Evolutionary conservation across 2,329 filamentous ascomycete genomes (phyloP).

Genomic region (Phyllosticta ampelicida): DNA sequence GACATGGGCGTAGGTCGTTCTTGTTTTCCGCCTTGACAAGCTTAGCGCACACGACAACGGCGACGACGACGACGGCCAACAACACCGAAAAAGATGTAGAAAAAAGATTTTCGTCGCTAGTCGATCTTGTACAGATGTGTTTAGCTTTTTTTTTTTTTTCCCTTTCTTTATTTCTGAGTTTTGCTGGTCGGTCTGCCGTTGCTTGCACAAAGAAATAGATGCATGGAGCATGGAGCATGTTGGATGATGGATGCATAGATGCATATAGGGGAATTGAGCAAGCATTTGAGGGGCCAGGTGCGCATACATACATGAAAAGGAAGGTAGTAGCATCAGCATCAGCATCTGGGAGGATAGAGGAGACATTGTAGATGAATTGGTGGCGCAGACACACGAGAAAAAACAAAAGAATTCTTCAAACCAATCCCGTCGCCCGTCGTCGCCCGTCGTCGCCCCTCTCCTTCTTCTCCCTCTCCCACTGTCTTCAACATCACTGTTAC

Average conservation of each 20-base stretch:
- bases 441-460: too few relatives aligned
- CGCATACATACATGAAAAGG: background rate
- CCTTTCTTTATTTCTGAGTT: background rate
- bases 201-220: background rate
- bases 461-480: too few relatives aligned
- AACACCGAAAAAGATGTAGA: constrained; percentile 5
- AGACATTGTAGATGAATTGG: too few relatives aligned
- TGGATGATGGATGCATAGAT: background rate
- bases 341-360: background rate
- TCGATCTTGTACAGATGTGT: constrained; percentile 3
- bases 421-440: too few relatives aligned
- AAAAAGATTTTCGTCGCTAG: background rate
- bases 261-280: background rate
- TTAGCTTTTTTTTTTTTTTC: background rate
- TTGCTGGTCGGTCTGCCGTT: background rate
- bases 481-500: too few relatives aligned
- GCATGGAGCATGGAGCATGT: background rate
- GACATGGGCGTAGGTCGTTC: background rate
- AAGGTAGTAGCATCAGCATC: background rate
- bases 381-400: too few relatives aligned
- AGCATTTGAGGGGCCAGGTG: constrained; percentile 1
- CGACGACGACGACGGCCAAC: constrained; percentile 1
- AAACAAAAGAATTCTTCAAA: too few relatives aligned
- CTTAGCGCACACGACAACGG: background rate
- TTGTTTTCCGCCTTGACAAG: background rate